Evolutionary conservation across 805 yeast species (phyloP), one percentile per base, ranked within the genome.

Genomic region (Ogataea ganodermae): DNA sequence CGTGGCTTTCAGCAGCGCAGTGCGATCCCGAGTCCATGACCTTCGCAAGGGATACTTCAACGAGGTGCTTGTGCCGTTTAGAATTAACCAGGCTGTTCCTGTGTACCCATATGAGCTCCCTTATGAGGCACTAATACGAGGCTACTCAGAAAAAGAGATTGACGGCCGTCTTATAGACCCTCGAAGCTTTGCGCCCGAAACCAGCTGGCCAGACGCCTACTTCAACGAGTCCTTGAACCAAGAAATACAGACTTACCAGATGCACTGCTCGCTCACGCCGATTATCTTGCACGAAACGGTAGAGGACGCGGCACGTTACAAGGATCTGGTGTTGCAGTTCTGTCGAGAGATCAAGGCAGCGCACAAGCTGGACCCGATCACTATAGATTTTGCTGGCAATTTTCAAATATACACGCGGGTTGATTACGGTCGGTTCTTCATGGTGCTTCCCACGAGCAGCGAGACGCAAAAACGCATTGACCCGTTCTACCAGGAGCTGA

Each of bases 241-340:
- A 17, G 50, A 50, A 6, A 31, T 45, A 12, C 30, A 56, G 7
- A 49, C 55, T 2, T 50, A 50, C 31, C 42, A 45, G 8, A 43
- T 53, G 16, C 64, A 60, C 39, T 46, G 56, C 33, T 56, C 62
- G 4, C 44, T 64, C 26, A 48, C 65, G 2, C 69, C 69, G 12
- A 49, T 59, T n/a, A 49, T 64, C 6, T 10, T 50, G 18, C 61
- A 52, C 45, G 52, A 55, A 4, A 23, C 37, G 2, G 14, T 28
- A 13, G 47, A 45, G 12, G 44, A 53, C 16, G 37, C 49, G 10
- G 12, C 37, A 12, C 41, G 30, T 20, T 60, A 52, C 44, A 51
- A 51, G 31, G 42, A 40, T 16, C 42, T 49, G 17, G 50, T 54
- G 17, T 16, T 47, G 6, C 27, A 31, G 14, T 21, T 50, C 27